Evolutionary conservation across 2,329 filamentous ascomycete species (phyloP), one percentile per base, ranked within the genome.

Genomic region (Hortaea werneckii): DNA sequence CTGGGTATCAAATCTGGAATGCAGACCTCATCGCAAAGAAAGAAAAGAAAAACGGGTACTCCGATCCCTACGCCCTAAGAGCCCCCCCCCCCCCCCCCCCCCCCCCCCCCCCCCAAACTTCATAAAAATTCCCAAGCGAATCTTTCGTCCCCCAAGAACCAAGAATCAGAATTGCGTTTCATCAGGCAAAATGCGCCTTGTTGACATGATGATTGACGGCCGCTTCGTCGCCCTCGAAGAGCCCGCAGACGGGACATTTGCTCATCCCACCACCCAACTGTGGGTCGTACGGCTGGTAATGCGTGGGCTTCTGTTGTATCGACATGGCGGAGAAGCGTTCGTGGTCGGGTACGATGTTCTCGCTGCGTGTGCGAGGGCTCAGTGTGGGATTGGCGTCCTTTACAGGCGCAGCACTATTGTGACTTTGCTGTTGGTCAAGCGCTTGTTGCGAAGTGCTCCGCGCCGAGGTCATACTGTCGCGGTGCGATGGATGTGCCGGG

Each of bases 191-290:
- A 48, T 62, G 59, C 34, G 53, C 49, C 41, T 53, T 56, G 26
- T 46, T 54, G 29, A 62, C 60, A 52, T 62, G 60, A 55, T 60
- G 56, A 41, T 49, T 58, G n/a, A 62, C 54, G 34, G 60, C 60
- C n/a, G 54, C 53, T 44, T 60, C 60, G 42, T 62, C 60, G n/a
- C 60, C 60, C 44, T 60, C 58, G 47, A 62, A 62, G 11, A 55
- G 37, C 2, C 51, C 53, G 48, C 60, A 62, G 10, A 62, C 58
- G 1, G 60, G 60, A 50, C 60, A 62, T 37, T 58, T 61, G 7
- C 42, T 37, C 27, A 45, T 10, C 9, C 6, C 34, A 40, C 6
- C 13, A 39, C 26, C n/a, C 13, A 12, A 40, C 34, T 41, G 12
- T 12, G 29, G 13, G 6, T 27, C 28, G 29, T 35, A 28, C 20